Evolutionary conservation across 2,329 filamentous ascomycete species (phyloP).

Genomic region (Claviceps arundinis): DNA sequence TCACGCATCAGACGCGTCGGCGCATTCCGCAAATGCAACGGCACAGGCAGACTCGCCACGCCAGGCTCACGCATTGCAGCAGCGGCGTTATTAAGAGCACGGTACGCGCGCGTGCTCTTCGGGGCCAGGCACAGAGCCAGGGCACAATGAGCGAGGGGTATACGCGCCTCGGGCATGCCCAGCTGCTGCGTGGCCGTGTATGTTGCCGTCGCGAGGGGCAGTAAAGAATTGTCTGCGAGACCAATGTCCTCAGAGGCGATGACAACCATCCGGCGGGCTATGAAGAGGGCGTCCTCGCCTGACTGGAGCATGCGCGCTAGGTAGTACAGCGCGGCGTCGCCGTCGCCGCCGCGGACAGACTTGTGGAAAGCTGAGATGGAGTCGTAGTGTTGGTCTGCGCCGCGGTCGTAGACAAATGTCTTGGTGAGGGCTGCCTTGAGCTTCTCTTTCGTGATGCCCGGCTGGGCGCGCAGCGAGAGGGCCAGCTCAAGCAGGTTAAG

Average conservation of each 20-base stretch:
- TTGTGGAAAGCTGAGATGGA: conserved; percentile 97
- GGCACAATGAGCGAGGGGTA: conserved; percentile 77
- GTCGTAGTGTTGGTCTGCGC: conserved; percentile 94
- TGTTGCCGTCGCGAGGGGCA: conserved; percentile 72
- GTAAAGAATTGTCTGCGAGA: conserved; percentile 71
- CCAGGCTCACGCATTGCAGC: conserved; percentile 71
- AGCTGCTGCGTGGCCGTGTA: conserved; percentile 86
- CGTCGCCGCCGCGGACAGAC: conserved; percentile 72
- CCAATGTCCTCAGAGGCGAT: conserved; percentile 92
- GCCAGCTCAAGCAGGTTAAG: conserved; percentile 87
- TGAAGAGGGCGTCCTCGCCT: conserved; percentile 84
- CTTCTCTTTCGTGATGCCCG: conserved; percentile 55
- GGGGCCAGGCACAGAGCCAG: conserved; percentile 68
- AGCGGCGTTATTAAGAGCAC: conserved; percentile 68
- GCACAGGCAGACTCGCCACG: conserved; percentile 67
- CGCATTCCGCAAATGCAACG: conserved; percentile 79
- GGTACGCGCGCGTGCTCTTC: conserved; percentile 80
- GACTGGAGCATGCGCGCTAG: conserved; percentile 90
- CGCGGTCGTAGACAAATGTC: conserved; percentile 87
- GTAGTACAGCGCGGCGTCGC: conserved; percentile 87
- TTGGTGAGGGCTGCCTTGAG: conserved; percentile 79
- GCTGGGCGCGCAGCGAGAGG: conserved; percentile 50
- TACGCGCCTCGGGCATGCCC: conserved; percentile 87
- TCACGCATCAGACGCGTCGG: conserved; percentile 90
- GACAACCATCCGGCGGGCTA: conserved; percentile 85